Percentiles rank a stretch among this genome's conserved stretches.
phyloP scores from a whole-genome alignment of 805 yeast species.

The Gaillardinia entomophila region DNA sequence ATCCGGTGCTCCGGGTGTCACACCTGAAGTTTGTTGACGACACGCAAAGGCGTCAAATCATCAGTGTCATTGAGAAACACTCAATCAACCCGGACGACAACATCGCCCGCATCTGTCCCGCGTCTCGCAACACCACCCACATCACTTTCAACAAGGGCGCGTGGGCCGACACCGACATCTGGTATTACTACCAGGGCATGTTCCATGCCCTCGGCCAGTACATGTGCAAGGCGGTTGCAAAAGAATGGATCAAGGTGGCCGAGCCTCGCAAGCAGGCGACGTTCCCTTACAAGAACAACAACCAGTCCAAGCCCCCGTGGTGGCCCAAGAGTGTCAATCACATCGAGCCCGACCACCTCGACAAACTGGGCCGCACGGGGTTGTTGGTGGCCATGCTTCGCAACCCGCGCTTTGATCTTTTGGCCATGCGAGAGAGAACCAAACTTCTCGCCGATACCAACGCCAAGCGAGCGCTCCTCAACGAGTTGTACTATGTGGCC shows the following conservation, averaged over 20 bases:
- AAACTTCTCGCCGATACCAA: neutral
- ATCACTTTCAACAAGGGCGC: neutral
- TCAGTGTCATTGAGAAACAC: neutral
- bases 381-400: constrained; percentile 40
- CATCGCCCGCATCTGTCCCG: neutral
- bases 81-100: too few species aligned
- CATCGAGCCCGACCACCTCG: constrained; percentile 69
- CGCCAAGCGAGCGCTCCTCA: constrained; percentile 7
- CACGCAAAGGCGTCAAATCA: neutral
- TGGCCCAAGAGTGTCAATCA: constrained; percentile 63
- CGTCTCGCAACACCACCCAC: neutral
- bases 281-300: constrained; percentile 56
- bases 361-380: constrained; percentile 48
- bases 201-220: constrained; percentile 16
- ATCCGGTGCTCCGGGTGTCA: neutral
- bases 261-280: constrained; percentile 64
- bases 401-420: constrained; percentile 9
- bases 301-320: constrained; percentile 53
- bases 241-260: constrained; percentile 58
- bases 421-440: constrained; percentile 7
- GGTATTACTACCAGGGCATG: constrained; percentile 10
- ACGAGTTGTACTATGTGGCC: constrained; percentile 21
- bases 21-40: neutral
- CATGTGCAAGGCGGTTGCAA: constrained; percentile 55
- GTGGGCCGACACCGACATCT: neutral